Conservation (phyloP, 805 yeast genomes). For the Lachancea sp. region DNA sequence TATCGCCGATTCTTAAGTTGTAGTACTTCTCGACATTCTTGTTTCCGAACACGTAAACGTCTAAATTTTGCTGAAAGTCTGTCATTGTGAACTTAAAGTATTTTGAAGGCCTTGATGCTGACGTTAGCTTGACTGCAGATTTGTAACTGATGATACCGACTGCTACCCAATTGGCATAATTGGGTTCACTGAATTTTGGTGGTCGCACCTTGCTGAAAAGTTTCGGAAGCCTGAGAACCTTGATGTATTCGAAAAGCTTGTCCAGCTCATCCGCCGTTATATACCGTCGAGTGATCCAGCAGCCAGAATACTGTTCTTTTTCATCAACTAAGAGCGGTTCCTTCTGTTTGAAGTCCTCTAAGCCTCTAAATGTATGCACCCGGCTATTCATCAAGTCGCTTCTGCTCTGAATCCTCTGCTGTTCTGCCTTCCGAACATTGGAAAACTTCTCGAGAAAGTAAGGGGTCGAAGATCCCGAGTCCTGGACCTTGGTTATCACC, state of each 20-base stretch:
- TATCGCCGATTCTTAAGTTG: constrained; percentile 68
- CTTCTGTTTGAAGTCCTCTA: constrained; percentile 17
- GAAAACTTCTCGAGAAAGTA: constrained; percentile 33
- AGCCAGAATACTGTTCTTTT: constrained; percentile 42
- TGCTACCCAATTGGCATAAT: constrained; percentile 69
- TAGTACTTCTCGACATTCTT: constrained; percentile 63
- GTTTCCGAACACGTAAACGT: constrained; percentile 54
- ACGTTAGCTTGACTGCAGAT: constrained; percentile 43
- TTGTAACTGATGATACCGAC: constrained; percentile 64
- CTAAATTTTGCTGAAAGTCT: constrained; percentile 55
- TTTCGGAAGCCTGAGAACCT: constrained; percentile 51
- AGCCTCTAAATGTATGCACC: constrained; percentile 36
- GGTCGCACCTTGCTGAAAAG: constrained; percentile 59
- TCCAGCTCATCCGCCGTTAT: constrained; percentile 35
- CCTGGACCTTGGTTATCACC: background rate
- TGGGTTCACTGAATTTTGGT: constrained; percentile 64
- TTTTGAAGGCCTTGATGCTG: constrained; percentile 39
- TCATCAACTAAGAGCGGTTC: constrained; percentile 36
- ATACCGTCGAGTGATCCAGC: constrained; percentile 42
- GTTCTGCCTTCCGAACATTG: constrained; percentile 22
- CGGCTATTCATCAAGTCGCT: constrained; percentile 32
- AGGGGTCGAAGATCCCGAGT: constrained; percentile 18
- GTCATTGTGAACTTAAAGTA: constrained; percentile 60
- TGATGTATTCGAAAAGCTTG: constrained; percentile 40
- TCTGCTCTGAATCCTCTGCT: constrained; percentile 16